Evolutionary conservation across 176 grass and related monocot genomes (phyloP), one percentile per base, ranked within the genome.

Genomic region (Pharus latifolius): DNA sequence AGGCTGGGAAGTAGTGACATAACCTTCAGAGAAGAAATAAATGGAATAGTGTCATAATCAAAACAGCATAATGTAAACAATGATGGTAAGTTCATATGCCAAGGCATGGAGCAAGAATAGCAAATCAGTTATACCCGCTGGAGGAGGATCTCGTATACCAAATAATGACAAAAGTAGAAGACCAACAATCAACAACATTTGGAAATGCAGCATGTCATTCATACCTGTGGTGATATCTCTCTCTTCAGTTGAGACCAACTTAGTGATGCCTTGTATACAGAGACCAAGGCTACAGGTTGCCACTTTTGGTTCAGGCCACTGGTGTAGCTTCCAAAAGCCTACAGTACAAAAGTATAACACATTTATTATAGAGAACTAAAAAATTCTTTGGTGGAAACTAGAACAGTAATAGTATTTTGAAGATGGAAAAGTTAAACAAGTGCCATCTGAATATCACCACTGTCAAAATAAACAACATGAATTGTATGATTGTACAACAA

Each of bases 211-310:
- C 14, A 66, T 64, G 26, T 7, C 33, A 77, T 72, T 24, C 31
- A 67, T 82, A 99, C 95, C 89, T 94, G 87, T 17, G 90, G 90
- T 67, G 94, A 69, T 79, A 94, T 73, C 95, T 43, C 72, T 78
- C 80, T 99, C 95, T 64, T 94, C 83, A 63, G 65, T 73, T 40
- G 90, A 87, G 64, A 99, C 68, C 16, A 90, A 91, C 63, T 83
- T 94, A 27, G 90, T 87, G 40, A 99, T 90, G 45, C 90, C 84
- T 88, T 91, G 90, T 80, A 99, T 92, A 71, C 90, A 99, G 69
- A 89, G 91, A n/a, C n/a, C 47, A 99, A 63, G 18, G 91, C 95
- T 63, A 92, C 58, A 76, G 87, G 95, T 80, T 94, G 90, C 95
- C 90, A 99, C 56, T 80, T 99, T 59, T 80, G 78, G 35, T 60